Evolutionary conservation across 306 rosid genomes (phyloP).

Genomic region (Prunus davidiana): DNA sequence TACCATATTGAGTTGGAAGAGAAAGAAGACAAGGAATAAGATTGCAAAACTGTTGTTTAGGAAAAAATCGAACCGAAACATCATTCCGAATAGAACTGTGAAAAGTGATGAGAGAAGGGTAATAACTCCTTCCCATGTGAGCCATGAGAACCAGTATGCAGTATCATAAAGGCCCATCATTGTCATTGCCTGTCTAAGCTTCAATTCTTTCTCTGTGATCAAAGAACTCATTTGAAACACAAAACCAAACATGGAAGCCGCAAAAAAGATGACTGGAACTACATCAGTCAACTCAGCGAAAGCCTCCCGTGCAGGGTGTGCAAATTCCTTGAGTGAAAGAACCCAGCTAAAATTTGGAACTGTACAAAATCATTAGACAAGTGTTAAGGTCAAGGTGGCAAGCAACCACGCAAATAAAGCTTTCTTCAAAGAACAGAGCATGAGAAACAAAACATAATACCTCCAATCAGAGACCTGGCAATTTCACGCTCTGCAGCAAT

Average conservation of each 20-base stretch:
- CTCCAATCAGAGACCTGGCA: conserved; percentile 76
- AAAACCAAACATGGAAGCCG: conserved; percentile 82
- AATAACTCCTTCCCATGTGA: conserved; percentile 73
- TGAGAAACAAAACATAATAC: conserved; percentile 25
- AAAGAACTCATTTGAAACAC: conserved; percentile 79
- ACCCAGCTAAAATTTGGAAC: conserved; percentile 74
- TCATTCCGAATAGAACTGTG: conserved; percentile 79
- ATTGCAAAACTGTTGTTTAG: conserved; percentile 60
- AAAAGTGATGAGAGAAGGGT: conserved; percentile 67
- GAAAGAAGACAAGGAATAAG: conserved; percentile 68
- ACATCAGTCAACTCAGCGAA: conserved; percentile 36
- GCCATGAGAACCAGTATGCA: conserved; percentile 94
- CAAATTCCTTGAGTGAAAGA: conserved; percentile 63
- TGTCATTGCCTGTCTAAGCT: conserved; percentile 93
- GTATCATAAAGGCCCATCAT: conserved; percentile 93
- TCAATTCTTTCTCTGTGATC: conserved; percentile 84
- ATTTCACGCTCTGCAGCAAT: conserved; percentile 90
- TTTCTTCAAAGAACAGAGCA: not conserved
- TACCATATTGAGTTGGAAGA: conserved; percentile 88
- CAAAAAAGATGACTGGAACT: conserved; percentile 77
- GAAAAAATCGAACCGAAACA: conserved; percentile 79
- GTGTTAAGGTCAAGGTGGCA: not conserved
- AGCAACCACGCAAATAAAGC: not conserved
- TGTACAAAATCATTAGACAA: conserved; percentile 28
- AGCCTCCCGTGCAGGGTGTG: conserved; percentile 57